These are phyloP conservation scores for Filobasidium floriforme DNA, from an alignment of 768 basidiomycete genomes.

Conservation along the genomic window DNA sequence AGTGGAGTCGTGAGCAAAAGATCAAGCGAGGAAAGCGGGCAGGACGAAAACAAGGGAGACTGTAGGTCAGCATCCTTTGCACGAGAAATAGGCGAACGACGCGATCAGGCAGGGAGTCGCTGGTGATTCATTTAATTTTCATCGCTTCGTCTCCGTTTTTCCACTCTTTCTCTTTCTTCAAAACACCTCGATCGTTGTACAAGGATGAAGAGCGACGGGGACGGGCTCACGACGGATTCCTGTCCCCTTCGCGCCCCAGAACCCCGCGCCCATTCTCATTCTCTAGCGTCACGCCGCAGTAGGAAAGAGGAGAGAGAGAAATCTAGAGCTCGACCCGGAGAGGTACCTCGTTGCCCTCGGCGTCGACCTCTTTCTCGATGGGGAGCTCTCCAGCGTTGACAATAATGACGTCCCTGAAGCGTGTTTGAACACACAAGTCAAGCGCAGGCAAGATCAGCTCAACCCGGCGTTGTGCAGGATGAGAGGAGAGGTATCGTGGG, in stretches of 20 bases:
- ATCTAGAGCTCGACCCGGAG: constrained; percentile 83
- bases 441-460: neutral
- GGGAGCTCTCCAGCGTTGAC: constrained; percentile 77
- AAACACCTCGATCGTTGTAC: neutral
- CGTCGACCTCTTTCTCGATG: constrained; percentile 51
- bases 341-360: constrained; percentile 79
- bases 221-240: no score
- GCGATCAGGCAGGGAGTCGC: neutral
- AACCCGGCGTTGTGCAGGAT: neutral
- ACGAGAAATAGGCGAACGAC: neutral
- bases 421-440: neutral
- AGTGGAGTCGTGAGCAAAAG: constrained; percentile 1
- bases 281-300: neutral
- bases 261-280: no score
- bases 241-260: no score
- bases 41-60: no score
- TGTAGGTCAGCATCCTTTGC: constrained; percentile 6
- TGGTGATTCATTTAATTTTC: neutral
- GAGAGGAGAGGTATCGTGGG: neutral
- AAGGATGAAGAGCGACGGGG: neutral
- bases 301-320: neutral
- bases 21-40: constrained; percentile 24
- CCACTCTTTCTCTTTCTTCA: constrained; percentile 11
- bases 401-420: constrained; percentile 59
- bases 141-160: neutral